Base-by-base conservation (phyloP, 805 yeast species). In the Saccharomycopsis malanga region DNA sequence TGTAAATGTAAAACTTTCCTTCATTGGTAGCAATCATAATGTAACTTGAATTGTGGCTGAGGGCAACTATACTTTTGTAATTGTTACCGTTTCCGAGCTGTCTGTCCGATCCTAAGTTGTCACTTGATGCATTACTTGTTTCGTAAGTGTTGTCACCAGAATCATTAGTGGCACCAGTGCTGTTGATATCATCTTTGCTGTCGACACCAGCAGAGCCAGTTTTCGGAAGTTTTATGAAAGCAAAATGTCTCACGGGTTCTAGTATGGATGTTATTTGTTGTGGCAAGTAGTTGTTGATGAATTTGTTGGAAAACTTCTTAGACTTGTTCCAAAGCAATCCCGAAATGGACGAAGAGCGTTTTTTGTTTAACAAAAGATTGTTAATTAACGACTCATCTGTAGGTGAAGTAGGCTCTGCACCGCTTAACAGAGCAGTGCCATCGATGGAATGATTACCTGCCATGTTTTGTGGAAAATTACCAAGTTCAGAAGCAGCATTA, bases 181-280 rank as follows among this genome's bases (percentile, higher is more conserved):
- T 35, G 22, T 42, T 42, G 14, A n/a, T 30, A 17, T 12, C 30
- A 9, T 42, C 43, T 14, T 20, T 15, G 9, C 14, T 37, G 14
- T 44, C 46, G 3, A 32, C 17, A 18, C 30, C 35, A 10, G 38
- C 36, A 20, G 35, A 36, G 15, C 38, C 37, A 22, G 15, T 39
- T 22, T 44, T 46, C 2, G 64, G 59, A 27, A 79, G 63, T 53
- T 72, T 77, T 38, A 79, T 65, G 25, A 70, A 76, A 2, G 85
- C 84, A 66, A 76, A 80, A 52, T 80, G 83, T 44, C 87, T 60
- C 17, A 79, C 74, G 2, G 87, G 87, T 54, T 80, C 84, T 37
- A 80, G 57, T 4, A 80, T 77, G 1, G 83, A 74, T 10, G 79
- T 71, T 39, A 77, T 70, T 42, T 76, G 69, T 7, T 74, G 64